These are phyloP conservation scores for Pythium dissimile DNA, from an alignment of 352 stramenopile genomes.

Conservation along the genomic window DNA sequence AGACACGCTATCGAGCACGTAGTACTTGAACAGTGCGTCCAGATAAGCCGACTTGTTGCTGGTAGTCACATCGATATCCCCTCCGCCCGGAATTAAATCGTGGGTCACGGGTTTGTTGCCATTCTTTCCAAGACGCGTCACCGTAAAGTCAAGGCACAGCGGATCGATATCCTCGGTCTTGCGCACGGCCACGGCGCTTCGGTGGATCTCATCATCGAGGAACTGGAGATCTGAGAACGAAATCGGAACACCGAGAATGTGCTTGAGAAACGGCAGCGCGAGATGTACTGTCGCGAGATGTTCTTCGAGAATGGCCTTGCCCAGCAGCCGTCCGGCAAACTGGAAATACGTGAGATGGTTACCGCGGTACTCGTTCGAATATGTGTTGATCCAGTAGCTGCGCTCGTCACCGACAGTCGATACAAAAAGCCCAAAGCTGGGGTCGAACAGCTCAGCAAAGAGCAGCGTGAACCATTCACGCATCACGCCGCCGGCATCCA, in stretches of 20 bases:
- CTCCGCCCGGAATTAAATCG: conserved; percentile 88
- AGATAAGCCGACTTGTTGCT: conserved; percentile 95
- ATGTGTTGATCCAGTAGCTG: conserved; percentile 86
- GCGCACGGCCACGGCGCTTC: conserved; percentile 60
- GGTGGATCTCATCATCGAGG: conserved; percentile 83
- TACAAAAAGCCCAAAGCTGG: conserved; percentile 70
- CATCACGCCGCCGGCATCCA: conserved; percentile 88
- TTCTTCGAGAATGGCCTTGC: conserved; percentile 86
- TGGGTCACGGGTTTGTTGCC: conserved; percentile 47
- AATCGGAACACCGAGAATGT: conserved; percentile 83
- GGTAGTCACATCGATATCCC: conserved; percentile 91
- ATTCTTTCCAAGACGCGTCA: conserved; percentile 57
- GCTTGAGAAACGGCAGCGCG: conserved; percentile 83
- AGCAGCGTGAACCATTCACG: conserved; percentile 89
- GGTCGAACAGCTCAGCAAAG: conserved; percentile 80
- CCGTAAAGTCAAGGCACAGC: conserved; percentile 77
- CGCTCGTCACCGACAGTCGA: conserved; percentile 66
- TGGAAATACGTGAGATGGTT: conserved; percentile 82
- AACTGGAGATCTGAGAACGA: conserved; percentile 90
- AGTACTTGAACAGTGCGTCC: conserved; percentile 94
- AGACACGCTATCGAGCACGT: conserved; percentile 91
- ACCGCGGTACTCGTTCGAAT: conserved; percentile 40
- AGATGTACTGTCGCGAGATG: conserved; percentile 76
- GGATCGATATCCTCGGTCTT: conserved; percentile 74
- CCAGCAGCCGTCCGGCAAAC: conserved; percentile 75